These are phyloP conservation scores for Amylocarpus encephaloides DNA, from an alignment of 2,329 filamentous ascomycete species.

Conservation along the genomic window DNA sequence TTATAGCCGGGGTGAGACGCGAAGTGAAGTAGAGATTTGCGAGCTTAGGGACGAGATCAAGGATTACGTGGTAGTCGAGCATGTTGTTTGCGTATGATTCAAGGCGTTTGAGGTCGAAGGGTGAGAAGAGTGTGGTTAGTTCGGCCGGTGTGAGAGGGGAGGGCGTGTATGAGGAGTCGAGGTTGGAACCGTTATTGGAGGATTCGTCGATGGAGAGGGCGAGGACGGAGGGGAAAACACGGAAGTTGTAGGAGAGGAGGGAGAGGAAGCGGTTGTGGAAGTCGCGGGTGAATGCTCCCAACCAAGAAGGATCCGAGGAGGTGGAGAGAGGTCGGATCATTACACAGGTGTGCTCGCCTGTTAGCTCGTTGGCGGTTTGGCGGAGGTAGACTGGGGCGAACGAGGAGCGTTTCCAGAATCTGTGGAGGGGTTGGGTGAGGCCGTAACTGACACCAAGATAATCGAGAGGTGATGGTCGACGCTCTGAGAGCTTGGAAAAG, in stretches of 20 bases:
- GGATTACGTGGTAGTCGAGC: slow-evolving; percentile 94
- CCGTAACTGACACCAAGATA: slow-evolving; percentile 96
- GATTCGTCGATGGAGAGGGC: slow-evolving; percentile 87
- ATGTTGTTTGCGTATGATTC: slow-evolving; percentile 96
- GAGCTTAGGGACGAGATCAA: slow-evolving; percentile 82
- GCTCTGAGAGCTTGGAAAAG: slow-evolving; percentile 81
- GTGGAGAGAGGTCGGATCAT: slow-evolving; percentile 79
- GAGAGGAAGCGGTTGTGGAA: slow-evolving; percentile 92
- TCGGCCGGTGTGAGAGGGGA: slow-evolving; percentile 63
- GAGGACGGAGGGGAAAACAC: slow-evolving; percentile 67
- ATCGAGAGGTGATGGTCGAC: slow-evolving; percentile 72
- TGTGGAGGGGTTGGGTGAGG: slow-evolving; percentile 78
- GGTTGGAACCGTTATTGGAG: slow-evolving; percentile 63
- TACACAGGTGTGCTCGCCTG: slow-evolving; percentile 94
- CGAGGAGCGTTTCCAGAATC: slow-evolving; percentile 87
- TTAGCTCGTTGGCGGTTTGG: slow-evolving; percentile 93
- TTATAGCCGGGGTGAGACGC: slow-evolving; percentile 59
- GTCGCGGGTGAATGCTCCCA: slow-evolving; percentile 83
- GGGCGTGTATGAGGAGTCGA: slow-evolving; percentile 50
- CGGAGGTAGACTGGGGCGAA: slow-evolving; percentile 90
- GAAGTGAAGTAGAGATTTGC: slow-evolving; percentile 81
- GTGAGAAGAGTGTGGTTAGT: slow-evolving; percentile 72
- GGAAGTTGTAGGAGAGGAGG: slow-evolving; percentile 88
- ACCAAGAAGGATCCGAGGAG: slow-evolving; percentile 70
- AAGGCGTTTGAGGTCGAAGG: slow-evolving; percentile 90